These are phyloP conservation scores for Linderina pennispora DNA, from an alignment of 192 early-diverging fungal species.

Conservation along the genomic window DNA sequence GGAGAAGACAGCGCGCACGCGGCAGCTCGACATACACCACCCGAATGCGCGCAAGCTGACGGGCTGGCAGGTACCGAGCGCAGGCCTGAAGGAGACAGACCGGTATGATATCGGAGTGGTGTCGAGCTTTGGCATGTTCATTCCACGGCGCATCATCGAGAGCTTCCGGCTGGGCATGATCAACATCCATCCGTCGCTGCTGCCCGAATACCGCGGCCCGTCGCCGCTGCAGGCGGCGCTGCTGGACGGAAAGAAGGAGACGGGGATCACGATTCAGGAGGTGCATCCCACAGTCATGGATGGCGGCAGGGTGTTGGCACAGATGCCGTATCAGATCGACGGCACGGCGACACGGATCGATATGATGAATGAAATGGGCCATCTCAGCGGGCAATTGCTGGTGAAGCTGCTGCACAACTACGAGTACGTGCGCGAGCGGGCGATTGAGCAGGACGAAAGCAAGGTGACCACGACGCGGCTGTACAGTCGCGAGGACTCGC, in stretches of 20 bases:
- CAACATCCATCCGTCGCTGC: conserved; percentile 84
- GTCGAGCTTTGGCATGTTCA: conserved; percentile 84
- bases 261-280: conserved; percentile 87
- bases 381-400: conserved; percentile 5
- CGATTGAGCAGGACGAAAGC: conserved; percentile 52
- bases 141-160: conserved; percentile 56
- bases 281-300: conserved; percentile 59
- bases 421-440: conserved; percentile 35
- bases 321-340: conserved; percentile 19
- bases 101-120: conserved; percentile 71
- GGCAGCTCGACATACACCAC: background rate
- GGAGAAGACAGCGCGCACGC: background rate
- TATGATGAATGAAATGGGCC: background rate
- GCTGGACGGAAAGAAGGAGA: conserved; percentile 61
- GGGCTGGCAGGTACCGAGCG: background rate
- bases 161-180: conserved; percentile 57
- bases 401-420: conserved; percentile 9
- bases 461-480: conserved; percentile 63
- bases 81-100: background rate
- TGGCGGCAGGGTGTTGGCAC: conserved; percentile 71
- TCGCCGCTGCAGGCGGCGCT: conserved; percentile 79
- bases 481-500: conserved; percentile 51
- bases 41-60: background rate
- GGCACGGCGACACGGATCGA: background rate
- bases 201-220: conserved; percentile 84